Base-by-base conservation (phyloP, 192 early-diverging fungal genomes). In the Podochytrium sp. region DNA sequence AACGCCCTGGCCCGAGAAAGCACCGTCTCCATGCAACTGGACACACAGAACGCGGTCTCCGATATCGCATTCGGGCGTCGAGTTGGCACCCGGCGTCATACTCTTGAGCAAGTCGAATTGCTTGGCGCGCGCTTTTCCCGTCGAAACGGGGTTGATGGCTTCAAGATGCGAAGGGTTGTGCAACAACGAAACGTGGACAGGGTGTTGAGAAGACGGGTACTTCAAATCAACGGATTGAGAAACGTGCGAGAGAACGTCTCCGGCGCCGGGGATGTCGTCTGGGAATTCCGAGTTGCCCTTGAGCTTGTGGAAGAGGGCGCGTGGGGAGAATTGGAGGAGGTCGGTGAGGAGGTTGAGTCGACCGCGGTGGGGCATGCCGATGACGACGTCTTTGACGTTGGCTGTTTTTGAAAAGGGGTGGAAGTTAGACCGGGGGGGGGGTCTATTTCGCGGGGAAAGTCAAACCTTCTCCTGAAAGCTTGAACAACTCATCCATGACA, bases 111-210 rank as follows among this genome's bases (percentile, higher is more conserved):
- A 79, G 57, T 90, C 80, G 89, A 98, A 95, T 75, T 98, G 97
- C 79, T 94, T 91, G 34, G 96, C 94, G 14, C 97, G 90, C 0
- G 96, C 94, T 75, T 98, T 97, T 42, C 97, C 97, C 80, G 96
- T 89, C 30, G 94, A 94, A 1, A 98, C 95, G 0, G 97, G 95
- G 83, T 98, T 98, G 35, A 95, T 92, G 1, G 96, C 95, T 70
- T 87, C 96, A n/a, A 98, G 82, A 76, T 98, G 97, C 3, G 96
- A 97, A 14, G 97, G 97, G 80, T 98, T 98, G 82, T 94, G 93
- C n/a, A 97, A 80, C 84, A 97, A 85, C 1, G 94, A 93, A 4
- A 96, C 92, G 58, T 94, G 89, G 23, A 97, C 74, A 0, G 88
- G 83, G 39, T 87, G 78, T 14, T 73, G 61, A 20, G 77, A 82